Evolutionary conservation across 2,329 filamentous ascomycete species (phyloP), one percentile per base, ranked within the genome.

Genomic region (Diplodia corticola): DNA sequence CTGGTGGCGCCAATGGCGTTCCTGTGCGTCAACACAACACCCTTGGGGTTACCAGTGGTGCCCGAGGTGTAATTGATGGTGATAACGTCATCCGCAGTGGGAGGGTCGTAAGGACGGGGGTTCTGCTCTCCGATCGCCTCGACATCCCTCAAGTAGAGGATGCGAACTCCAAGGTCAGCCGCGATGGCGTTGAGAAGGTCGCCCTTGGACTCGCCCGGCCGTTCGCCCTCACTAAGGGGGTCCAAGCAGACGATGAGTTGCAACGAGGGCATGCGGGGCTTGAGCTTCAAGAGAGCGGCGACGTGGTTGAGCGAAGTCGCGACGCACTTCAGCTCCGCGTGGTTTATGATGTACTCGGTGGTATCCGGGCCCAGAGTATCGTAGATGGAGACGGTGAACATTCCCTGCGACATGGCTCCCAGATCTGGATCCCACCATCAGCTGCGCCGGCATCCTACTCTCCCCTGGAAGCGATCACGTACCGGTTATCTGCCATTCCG

Each of bases 301-400:
- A 97, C 88, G 74, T 97, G 93, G 50, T 88, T 87, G 53, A 97
- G 82, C 30, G 91, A 93, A 67, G 91, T 89, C 69, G 90, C 88
- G 46, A 98, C 87, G 73, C 89, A 91, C 67, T 84, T 79, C 66
- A 98, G 82, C 69, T 89, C 85, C 64, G 92, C 88, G 77, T 98
- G 94, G 79, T 96, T 96, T 81, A 98, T 90, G 78, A 99, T 97
- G 81, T 91, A 98, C 80, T 98, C 93, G 66, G 91, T 93, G 2
- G 93, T 88, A 71, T 97, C 92, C 13, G 94, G 90, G 10, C 94
- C 94, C 5, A 99, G 86, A 13, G 94, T 97, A 79, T 98, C 95
- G 82, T 99, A 99, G 60, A 99, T 89, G 5, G 94, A 97, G 65
- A 99, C 93, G 24, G 90, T 91, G 80, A 85, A 98, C 33, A 98